These are phyloP conservation scores for Termitomyces sp. DNA, from an alignment of 768 basidiomycete species.

Conservation along the genomic window DNA sequence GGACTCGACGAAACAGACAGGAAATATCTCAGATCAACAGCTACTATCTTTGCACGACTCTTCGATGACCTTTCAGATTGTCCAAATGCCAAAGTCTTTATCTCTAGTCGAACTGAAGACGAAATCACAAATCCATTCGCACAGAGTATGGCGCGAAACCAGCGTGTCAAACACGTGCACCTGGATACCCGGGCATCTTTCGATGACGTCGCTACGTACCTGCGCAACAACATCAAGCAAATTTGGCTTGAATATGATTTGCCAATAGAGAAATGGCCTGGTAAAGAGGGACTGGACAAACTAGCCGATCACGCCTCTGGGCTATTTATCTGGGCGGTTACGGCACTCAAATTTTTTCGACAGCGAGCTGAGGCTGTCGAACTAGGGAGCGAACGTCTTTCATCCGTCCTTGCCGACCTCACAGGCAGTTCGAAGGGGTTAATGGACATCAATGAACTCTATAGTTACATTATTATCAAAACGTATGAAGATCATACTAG, in stretches of 20 bases:
- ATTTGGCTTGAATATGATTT: background rate
- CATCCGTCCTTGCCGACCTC: background rate
- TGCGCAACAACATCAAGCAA: conserved; percentile 2
- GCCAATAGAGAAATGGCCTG: background rate
- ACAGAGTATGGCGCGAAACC: background rate
- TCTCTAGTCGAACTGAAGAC: conserved; percentile 13
- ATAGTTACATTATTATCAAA: background rate
- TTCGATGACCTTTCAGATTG: background rate
- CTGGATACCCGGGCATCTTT: conserved; percentile 5
- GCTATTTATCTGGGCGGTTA: conserved; percentile 1
- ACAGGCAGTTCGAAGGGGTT: background rate
- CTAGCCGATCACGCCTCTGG: background rate
- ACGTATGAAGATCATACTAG: background rate
- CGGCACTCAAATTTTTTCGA: background rate
- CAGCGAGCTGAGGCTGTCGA: background rate
- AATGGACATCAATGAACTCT: background rate
- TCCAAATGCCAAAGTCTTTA: conserved; percentile 4
- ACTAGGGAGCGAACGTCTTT: background rate
- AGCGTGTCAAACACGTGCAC: conserved; percentile 10
- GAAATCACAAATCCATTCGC: conserved; percentile 11
- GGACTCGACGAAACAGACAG: conserved; percentile 14
- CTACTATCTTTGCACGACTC: conserved; percentile 8
- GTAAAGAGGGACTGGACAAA: background rate
- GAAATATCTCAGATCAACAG: conserved; percentile 2
- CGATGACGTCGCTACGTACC: conserved; percentile 9